Base-by-base conservation (phyloP, 805 yeast species). In the Kodamaea restingae region DNA sequence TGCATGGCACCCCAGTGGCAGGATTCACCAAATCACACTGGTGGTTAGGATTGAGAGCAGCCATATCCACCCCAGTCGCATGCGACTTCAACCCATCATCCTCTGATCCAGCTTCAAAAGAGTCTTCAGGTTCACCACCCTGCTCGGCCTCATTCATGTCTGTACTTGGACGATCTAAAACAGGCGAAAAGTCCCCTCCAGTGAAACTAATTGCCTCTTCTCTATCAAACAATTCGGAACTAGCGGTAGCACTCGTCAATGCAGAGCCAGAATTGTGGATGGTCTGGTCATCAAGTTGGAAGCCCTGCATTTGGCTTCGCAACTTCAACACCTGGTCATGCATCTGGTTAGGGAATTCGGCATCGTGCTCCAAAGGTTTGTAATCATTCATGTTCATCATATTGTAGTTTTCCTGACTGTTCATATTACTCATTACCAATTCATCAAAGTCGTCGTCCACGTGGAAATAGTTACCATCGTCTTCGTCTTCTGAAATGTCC, bases 1-100 rank as follows among this genome's bases (percentile, higher is more conserved):
- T 65, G 61, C 96, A 87, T 17, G 78, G 76, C 45, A 67, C 56
- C 12, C 84, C 80, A 0, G 85, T 77, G 18, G 74, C 56, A 4
- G 86, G 83, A 50, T 79, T 79, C 7, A 72, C 60, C 58, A 81
- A 65, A 40, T 64, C 67, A 56, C 90, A 83, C 45, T 76, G 71
- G 48, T 82, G 82, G 42, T 65, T 67, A 1, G 68, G 65, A 41
- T 62, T 61, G 18, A 51, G 55, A 8, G 24, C 27, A 11, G 41
- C 17, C 12, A 33, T 33, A 15, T 32, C 41, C 27, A 28, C 36
- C 2, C 32, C 40, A 4, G 31, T 33, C 27, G 31, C 15, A n/a
- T 28, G 30, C n/a, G 39, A 38, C 18, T 18, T 35, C 12, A n/a
- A 14, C 7, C 15, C 29, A n/a, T 29, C 31, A 8, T 29, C 15